A percentile compares a stretch with the other conserved stretches of the same genome.
These are phyloP conservation scores for Ganoderma sinense DNA, from an alignment of 1,284 basidiomycete genomes.

Conservation along the genomic window DNA sequence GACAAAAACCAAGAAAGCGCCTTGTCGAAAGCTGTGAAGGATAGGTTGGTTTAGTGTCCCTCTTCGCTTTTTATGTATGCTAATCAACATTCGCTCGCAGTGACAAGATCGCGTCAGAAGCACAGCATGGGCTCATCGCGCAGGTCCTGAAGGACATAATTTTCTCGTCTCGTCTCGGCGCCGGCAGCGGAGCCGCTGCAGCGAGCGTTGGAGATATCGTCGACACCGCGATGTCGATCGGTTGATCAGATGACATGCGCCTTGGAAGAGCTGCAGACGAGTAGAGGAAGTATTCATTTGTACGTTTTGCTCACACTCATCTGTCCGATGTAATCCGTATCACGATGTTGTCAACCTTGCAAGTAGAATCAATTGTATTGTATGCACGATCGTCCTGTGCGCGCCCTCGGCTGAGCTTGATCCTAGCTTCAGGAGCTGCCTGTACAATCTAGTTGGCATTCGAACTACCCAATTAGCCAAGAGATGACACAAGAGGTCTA, in stretches of 20 bases:
- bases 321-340: slow-evolving; percentile 24
- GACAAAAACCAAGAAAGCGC: slow-evolving; percentile 83
- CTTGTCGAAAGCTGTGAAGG: slow-evolving; percentile 82
- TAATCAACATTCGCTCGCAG: slow-evolving; percentile 47
- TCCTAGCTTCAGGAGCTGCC: neutral
- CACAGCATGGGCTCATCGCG: slow-evolving; percentile 89
- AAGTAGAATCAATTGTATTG: slow-evolving; percentile 29
- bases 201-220: slow-evolving; percentile 42
- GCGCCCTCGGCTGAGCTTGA: neutral
- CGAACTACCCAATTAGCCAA: neutral
- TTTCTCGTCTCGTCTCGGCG: slow-evolving; percentile 69
- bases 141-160: slow-evolving; percentile 91
- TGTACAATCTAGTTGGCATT: neutral
- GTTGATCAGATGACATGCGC: slow-evolving; percentile 16
- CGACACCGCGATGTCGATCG: slow-evolving; percentile 50
- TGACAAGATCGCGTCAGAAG: slow-evolving; percentile 86
- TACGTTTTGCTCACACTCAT: slow-evolving; percentile 23
- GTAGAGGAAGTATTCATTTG: slow-evolving; percentile 12
- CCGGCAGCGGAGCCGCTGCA: slow-evolving; percentile 27
- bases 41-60: slow-evolving; percentile 63
- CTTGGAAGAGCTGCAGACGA: neutral
- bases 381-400: slow-evolving; percentile 9
- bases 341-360: slow-evolving; percentile 20
- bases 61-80: neutral
- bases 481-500: neutral